These are phyloP conservation scores for Cicer cuneatum DNA, from an alignment of 306 rosid genomes.

Conservation along the genomic window DNA sequence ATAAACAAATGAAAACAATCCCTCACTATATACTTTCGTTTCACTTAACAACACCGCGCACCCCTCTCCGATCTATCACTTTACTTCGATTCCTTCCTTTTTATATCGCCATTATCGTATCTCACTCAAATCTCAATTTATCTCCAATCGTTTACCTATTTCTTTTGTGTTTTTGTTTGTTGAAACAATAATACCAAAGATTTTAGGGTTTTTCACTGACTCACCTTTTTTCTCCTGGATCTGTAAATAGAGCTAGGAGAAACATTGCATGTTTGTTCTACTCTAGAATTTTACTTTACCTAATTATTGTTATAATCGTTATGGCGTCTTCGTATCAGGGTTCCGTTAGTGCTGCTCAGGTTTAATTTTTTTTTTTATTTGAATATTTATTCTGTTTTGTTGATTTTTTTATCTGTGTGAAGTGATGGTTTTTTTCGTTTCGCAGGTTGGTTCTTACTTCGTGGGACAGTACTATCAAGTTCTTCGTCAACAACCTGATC, in stretches of 20 bases:
- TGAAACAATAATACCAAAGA: neutral
- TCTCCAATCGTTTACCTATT: neutral
- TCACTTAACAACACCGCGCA: neutral
- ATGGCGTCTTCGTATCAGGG: constrained; percentile 69
- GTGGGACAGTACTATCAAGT: constrained; percentile 84
- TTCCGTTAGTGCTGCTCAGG: constrained; percentile 72
- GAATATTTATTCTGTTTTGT: neutral
- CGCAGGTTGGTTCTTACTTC: constrained; percentile 92
- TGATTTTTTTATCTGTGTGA: neutral
- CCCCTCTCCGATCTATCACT: constrained; percentile 35
- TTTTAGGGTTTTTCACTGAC: constrained; percentile 54
- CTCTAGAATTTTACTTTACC: neutral
- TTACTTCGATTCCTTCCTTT: neutral
- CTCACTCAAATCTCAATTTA: neutral
- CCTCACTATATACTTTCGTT: neutral
- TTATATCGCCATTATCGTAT: constrained; percentile 9
- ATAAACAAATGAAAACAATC: constrained; percentile 19
- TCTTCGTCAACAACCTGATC: constrained; percentile 78
- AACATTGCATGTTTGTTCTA: constrained; percentile 40
- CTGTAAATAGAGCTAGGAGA: constrained; percentile 33
- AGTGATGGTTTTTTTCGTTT: neutral
- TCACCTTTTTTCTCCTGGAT: constrained; percentile 45
- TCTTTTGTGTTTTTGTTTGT: neutral
- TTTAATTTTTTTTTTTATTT: neutral
- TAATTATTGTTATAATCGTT: neutral